phyloP scores from a whole-genome alignment of 129 eudicot genomes.

The Tanacetum coccineum region DNA sequence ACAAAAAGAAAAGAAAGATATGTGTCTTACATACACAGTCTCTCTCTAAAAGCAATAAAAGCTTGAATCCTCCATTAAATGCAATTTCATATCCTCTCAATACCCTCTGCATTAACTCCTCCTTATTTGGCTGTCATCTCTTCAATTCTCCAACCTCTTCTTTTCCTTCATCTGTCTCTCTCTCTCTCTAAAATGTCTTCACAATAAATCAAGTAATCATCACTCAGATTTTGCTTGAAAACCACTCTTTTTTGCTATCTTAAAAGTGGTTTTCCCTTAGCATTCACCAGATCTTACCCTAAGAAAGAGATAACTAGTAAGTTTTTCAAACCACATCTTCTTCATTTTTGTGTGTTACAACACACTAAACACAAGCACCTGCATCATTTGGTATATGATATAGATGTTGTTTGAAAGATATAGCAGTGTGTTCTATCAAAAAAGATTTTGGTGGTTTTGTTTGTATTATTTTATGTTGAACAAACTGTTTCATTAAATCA shows the following conservation, averaged over 20 bases:
- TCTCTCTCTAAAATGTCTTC: constrained; percentile 35
- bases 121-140: constrained; percentile 35
- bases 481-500: neutral
- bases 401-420: neutral
- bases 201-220: constrained; percentile 39
- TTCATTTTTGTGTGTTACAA: neutral
- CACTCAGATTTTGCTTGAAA: constrained; percentile 29
- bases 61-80: constrained; percentile 56
- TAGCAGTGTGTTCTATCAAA: constrained; percentile 11
- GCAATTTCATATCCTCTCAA: constrained; percentile 70
- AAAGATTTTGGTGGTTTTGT: constrained; percentile 6
- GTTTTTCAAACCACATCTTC: constrained; percentile 9
- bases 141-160: constrained; percentile 41
- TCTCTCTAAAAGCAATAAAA: constrained; percentile 30
- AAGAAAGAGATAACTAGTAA: constrained; percentile 18
- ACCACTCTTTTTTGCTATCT: constrained; percentile 22
- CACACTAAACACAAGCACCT: too few relatives aligned
- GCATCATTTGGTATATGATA: neutral
- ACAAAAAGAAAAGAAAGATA: neutral
- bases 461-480: constrained; percentile 2
- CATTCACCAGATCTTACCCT: constrained; percentile 31
- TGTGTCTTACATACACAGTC: neutral
- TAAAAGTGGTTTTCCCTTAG: constrained; percentile 26
- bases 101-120: constrained; percentile 73
- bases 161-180: constrained; percentile 16